phyloP scores from a whole-genome alignment of 306 rosid species.

The Alnus glutinosa region DNA sequence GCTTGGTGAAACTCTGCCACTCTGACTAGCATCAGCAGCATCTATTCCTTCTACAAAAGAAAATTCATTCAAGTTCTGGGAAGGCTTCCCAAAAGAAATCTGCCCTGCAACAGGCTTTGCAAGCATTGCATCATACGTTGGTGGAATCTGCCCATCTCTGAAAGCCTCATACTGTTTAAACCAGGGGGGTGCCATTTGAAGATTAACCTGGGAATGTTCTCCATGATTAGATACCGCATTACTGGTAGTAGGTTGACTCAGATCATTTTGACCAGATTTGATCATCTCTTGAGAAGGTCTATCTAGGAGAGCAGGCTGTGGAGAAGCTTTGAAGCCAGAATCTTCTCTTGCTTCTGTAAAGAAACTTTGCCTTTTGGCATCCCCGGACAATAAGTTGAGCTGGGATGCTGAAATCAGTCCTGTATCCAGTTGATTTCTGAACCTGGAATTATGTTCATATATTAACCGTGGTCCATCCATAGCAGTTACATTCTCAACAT shows the following conservation, averaged over 20 bases:
- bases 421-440: constrained; percentile 17
- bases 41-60: constrained; percentile 33
- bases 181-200: constrained; percentile 38
- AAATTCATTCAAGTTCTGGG: constrained; percentile 31
- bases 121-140: constrained; percentile 33
- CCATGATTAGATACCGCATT: constrained; percentile 24
- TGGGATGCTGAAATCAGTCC: constrained; percentile 32
- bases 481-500: constrained; percentile 27
- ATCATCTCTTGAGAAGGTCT: constrained; percentile 30
- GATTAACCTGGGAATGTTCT: constrained; percentile 34
- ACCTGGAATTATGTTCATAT: constrained; percentile 23
- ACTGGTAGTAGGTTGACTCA: constrained; percentile 33
- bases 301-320: constrained; percentile 31
- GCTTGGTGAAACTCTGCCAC: constrained; percentile 37
- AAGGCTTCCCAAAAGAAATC: constrained; percentile 37
- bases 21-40: constrained; percentile 33
- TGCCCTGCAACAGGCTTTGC: constrained; percentile 31
- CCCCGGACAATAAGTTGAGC: constrained; percentile 22
- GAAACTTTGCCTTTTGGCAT: constrained; percentile 28
- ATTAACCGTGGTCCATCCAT: constrained; percentile 32
- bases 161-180: constrained; percentile 36
- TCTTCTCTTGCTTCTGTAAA: constrained; percentile 43
- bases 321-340: constrained; percentile 17
- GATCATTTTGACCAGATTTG: constrained; percentile 31
- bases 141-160: constrained; percentile 43